These are phyloP conservation scores for Marasmius oreades DNA, from an alignment of 1,284 basidiomycete species.

Conservation along the genomic window DNA sequence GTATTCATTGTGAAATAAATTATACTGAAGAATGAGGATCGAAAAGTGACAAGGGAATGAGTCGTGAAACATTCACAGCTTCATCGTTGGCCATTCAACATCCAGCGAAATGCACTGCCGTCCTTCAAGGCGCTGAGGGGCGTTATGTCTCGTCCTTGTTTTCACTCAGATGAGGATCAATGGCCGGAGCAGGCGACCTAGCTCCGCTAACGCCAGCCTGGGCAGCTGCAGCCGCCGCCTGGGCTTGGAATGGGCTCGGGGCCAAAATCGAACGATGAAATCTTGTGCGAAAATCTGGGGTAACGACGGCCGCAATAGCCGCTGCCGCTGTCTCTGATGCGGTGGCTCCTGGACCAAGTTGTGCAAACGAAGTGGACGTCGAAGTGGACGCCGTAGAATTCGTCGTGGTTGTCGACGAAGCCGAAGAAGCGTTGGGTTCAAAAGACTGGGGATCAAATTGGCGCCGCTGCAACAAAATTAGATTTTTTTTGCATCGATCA, in stretches of 20 bases:
- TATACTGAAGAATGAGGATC: too few species aligned
- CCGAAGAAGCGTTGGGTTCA: background rate
- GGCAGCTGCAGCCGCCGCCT: slow-evolving; percentile 1
- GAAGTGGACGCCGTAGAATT: background rate
- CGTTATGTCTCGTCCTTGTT: background rate
- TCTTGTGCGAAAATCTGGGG: slow-evolving; percentile 65
- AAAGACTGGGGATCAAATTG: slow-evolving; percentile 36
- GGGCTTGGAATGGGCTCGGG: slow-evolving; percentile 55
- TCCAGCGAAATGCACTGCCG: too few species aligned
- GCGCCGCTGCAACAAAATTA: slow-evolving; percentile 47
- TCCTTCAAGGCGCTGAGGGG: too few species aligned
- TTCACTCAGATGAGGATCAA: background rate
- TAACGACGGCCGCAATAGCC: slow-evolving; percentile 22
- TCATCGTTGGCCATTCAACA: too few species aligned
- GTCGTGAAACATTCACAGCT: too few species aligned
- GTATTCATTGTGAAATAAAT: too few species aligned
- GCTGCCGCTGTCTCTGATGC: slow-evolving; percentile 18
- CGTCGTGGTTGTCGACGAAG: background rate
- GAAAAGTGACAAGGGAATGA: too few species aligned
- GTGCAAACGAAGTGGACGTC: slow-evolving; percentile 17
- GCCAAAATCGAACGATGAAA: slow-evolving; percentile 65
- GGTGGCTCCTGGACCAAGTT: slow-evolving; percentile 22
- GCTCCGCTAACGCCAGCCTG: background rate
- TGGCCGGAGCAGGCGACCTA: background rate
- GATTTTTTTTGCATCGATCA: too few species aligned